A percentile compares a stretch with the other conserved stretches of the same genome.
These are phyloP conservation scores for Saksenaea oblongispora DNA, from an alignment of 371 early-diverging fungal species.

Conservation along the genomic window DNA sequence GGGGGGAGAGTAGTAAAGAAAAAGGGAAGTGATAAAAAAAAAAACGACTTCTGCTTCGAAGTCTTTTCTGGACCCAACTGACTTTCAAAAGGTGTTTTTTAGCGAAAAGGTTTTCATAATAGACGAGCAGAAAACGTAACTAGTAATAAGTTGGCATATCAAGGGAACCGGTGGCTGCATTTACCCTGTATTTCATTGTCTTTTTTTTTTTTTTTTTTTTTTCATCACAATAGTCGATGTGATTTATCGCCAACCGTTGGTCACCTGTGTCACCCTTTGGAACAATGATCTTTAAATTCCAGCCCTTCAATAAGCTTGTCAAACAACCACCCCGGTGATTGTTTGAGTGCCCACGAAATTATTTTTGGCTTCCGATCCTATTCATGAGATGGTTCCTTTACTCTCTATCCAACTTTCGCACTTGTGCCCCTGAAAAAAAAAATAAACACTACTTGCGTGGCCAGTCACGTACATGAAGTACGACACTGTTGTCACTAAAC, in stretches of 20 bases:
- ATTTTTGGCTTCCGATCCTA: conserved; percentile 5
- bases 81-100: conserved; percentile 4
- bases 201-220: neutral
- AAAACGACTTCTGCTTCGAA: conserved; percentile 1
- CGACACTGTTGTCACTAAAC: conserved; percentile 1
- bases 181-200: conserved; percentile 3
- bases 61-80: conserved; percentile 5
- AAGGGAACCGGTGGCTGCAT: neutral
- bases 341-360: conserved; percentile 4
- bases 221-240: neutral
- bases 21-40: neutral
- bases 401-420: neutral
- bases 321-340: conserved; percentile 5
- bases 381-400: neutral
- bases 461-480: conserved; percentile 5
- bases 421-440: conserved; percentile 3
- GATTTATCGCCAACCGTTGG: neutral
- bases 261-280: neutral
- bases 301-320: conserved; percentile 4
- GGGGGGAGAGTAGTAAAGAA: neutral
- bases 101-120: neutral
- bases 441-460: conserved; percentile 6
- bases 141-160: neutral
- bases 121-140: neutral
- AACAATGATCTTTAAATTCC: conserved; percentile 5